Evolutionary conservation across 164 flowering plant species (phyloP), one percentile per base, ranked within the genome.

Genomic region (Hamamelis virginiana): DNA sequence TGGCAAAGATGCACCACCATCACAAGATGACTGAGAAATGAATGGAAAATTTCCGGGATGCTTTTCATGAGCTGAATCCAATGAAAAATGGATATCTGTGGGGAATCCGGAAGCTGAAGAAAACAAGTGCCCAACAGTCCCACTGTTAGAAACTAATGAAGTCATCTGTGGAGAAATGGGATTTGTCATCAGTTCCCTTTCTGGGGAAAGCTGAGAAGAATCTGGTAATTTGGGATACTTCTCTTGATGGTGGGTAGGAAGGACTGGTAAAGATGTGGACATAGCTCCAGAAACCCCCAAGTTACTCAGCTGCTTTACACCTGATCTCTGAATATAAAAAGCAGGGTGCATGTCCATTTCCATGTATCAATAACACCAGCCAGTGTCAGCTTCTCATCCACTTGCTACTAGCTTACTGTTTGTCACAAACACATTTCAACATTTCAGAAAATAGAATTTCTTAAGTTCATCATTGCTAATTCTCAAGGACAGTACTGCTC

Each of bases 231-330:
- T 75, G 59, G 73, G 62, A 60, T 52, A 73, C 64, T 51, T 74
- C 33, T 71, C 75, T 69, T 66, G 48, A 14, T 51, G 21, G 55
- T 28, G 57, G 38, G 68, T 53, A 33, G 72, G 66, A 27, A 70
- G 45, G 48, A 65, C 69, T 9, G 79, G 77, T 60, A 76, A 72
- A 10, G 84, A 77, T 22, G 77, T 76, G 16, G 81, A 68, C 64
- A 73, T 74, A 44, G 77, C 25, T 46, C 69, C 72, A 23, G 76
- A 69, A 6, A 56, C 67, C 18, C 72, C 55, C 43, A 64, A 26
- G 68, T 65, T 33, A 71, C 46, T 71, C 47, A 50, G 74, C 71
- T 70, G 67, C 50, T 75, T 70, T 47, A 58, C 64, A 58, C 64
- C 64, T 48, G 77, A 68, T 60, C 73, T 67, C 69, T 73, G 63